Evolutionary conservation across 495 filamentous ascomycete species (phyloP).

Genomic region (Wilcoxina mikolae): DNA sequence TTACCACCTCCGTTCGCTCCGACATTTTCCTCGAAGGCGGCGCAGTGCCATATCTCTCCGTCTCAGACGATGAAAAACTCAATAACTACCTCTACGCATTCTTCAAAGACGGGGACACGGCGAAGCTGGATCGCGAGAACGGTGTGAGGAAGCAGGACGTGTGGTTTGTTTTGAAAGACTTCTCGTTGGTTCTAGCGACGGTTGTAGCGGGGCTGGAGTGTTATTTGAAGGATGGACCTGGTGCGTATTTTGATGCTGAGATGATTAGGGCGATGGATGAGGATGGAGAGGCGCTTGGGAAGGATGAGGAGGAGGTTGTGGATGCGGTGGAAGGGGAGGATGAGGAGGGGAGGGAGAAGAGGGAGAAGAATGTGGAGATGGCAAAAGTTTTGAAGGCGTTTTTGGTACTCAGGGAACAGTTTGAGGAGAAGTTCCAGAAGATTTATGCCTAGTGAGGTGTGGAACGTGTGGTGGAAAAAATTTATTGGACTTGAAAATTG

Average conservation of each 20-base stretch:
- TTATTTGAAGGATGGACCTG: conserved; percentile 34
- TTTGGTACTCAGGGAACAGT: too few species aligned
- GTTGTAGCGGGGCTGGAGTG: conserved; percentile 45
- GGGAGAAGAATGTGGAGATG: too few species aligned
- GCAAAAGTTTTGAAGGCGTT: too few species aligned
- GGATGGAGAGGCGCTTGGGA: conserved; percentile 31
- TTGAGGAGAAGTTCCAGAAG: too few species aligned
- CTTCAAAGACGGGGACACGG: conserved; percentile 50
- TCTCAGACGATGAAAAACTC: too few species aligned
- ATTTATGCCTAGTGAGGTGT: too few species aligned
- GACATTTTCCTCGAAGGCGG: conserved; percentile 59
- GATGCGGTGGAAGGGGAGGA: too few species aligned
- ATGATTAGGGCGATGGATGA: too few species aligned
- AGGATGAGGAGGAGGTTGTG: too few species aligned
- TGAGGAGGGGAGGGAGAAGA: too few species aligned
- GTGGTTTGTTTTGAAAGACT: conserved; percentile 51
- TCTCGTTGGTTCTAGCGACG: conserved; percentile 52
- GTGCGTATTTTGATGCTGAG: conserved; percentile 30
- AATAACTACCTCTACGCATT: conserved; percentile 68
- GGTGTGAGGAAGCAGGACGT: conserved; percentile 45
- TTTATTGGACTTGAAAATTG: too few species aligned
- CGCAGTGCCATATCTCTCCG: conserved; percentile 49
- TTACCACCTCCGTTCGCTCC: conserved; percentile 45
- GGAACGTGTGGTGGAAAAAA: too few species aligned
- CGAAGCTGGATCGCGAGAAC: conserved; percentile 43